Evolutionary conservation across 2,329 filamentous ascomycete species (phyloP), one percentile per base, ranked within the genome.

Genomic region (Alternaria solani): DNA sequence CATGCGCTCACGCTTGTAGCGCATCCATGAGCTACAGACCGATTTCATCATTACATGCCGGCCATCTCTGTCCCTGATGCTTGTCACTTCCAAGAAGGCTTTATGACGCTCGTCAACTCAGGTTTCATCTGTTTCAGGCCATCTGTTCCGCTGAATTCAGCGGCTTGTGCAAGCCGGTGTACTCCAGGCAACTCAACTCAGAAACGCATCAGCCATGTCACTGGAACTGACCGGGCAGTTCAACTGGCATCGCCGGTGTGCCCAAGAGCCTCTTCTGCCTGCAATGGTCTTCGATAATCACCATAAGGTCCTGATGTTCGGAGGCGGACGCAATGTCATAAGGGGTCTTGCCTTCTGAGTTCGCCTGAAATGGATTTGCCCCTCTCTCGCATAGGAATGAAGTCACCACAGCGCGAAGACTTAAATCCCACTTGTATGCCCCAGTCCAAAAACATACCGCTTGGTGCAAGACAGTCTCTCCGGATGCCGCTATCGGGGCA

Each of bases 401-500:
- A 30, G 69, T 63, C 4, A 70, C 34, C 4, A 34, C 48, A 44
- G 41, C 26, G 16, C 66, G 66, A 26, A 72, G 55, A 41, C 57
- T 51, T 30, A 72, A 32, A 61, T 72, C 68, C 66, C 60, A 68
- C 34, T 43, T 62, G 53, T 67, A 69, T 28, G 59, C 54, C 8
- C 68, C 69, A 7, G 65, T 65, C 67, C 65, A 70, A 43, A 72
- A 70, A n/a, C 39, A 52, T n/a, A 69, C 64, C 43, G 68, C 69
- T 51, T 69, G 65, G 61, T 72, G 66, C 14, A 70, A 61, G 14
- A 70, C 63, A 25, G 68, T 72, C 30, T 25, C 41, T 5, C 62
- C 62, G 4, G 58, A 57, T 9, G 57, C 36, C 20, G 63, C 63
- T 23, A 61, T 65, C 7, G 63, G 66, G 25, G 20, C 59, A 51